Conservation (phyloP, 1,284 basidiomycete species). For the Puccinia sorghi region DNA sequence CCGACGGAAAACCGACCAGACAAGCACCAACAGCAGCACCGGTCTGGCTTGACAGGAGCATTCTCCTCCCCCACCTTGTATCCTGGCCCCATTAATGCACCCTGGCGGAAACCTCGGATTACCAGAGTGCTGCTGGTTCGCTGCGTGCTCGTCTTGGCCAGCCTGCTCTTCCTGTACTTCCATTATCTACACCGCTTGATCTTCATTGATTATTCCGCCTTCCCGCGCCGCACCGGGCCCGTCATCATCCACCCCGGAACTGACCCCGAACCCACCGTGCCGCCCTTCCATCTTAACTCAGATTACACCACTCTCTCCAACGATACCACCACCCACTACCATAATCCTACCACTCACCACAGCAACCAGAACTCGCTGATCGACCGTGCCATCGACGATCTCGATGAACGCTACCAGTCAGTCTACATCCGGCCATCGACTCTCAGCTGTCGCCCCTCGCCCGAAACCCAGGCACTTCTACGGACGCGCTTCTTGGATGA, state of each 20-base stretch:
- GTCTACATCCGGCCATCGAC: conserved; percentile 19
- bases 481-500: conserved; percentile 4
- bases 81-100: no score
- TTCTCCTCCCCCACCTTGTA: no score
- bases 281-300: not conserved
- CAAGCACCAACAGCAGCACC: no score
- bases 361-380: not conserved
- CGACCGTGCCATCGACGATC: conserved; percentile 17
- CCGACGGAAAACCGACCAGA: no score
- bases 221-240: not conserved
- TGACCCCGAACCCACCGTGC: conserved; percentile 6
- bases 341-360: not conserved
- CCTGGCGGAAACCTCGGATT: not conserved
- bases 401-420: not conserved
- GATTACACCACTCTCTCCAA: not conserved
- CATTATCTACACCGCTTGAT: conserved; percentile 18
- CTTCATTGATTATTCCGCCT: conserved; percentile 21
- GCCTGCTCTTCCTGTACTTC: conserved; percentile 1
- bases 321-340: not conserved
- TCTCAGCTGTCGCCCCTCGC: not conserved
- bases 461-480: not conserved
- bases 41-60: no score
- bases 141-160: not conserved
- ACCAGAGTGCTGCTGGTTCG: not conserved
- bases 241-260: conserved; percentile 16